Evolutionary conservation across 164 flowering plant genomes (phyloP), one percentile per base, ranked within the genome.

Genomic region (Buxus sempervirens): DNA sequence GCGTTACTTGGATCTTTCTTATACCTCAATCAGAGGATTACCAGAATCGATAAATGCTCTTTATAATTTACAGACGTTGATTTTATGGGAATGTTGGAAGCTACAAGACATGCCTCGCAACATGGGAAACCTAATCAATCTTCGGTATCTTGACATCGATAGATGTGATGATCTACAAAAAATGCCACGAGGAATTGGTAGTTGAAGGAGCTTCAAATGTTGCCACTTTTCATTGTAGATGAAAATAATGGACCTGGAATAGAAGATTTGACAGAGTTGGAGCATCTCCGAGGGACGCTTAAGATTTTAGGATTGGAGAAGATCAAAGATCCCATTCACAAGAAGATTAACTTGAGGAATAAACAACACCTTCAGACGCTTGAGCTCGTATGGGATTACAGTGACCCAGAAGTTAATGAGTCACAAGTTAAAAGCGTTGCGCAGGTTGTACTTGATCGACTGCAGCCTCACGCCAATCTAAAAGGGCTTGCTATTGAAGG

Each of bases 261-360:
- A 7, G 38, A 38, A 20, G 80, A 79, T 59, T 49, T 82, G 64
- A 64, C 54, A 48, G 9, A 61, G 1, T 27, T 82, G 20, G 9
- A 6, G 0, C 7, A 71, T 55, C 77, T 81, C 0, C 41, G 54
- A 2, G 80, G 73, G 12, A 0, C n/a, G 15, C 64, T 79, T 8
- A 0, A 4, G 0, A 81, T 83, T 32, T 42, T 38, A 28, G 42
- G 58, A 8, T 49, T 83, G 38, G 70, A 77, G 19, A 70, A 70
- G 56, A 66, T 74, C 0, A 28, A 48, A 26, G 42, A 19, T 4
- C 1, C 14, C 18, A 55, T 41, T 8, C 79, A 80, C 8, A 54
- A 68, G 4, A 2, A 45, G 5, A 15, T 15, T 1, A 45, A 10
- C 18, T 48, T 83, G 62, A 65, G 8, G 19, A 61, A 60, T 4